A percentile compares a stretch with the other conserved stretches of the same genome.
Conservation (phyloP, 129 eudicot species). For the Arctium lappa region DNA sequence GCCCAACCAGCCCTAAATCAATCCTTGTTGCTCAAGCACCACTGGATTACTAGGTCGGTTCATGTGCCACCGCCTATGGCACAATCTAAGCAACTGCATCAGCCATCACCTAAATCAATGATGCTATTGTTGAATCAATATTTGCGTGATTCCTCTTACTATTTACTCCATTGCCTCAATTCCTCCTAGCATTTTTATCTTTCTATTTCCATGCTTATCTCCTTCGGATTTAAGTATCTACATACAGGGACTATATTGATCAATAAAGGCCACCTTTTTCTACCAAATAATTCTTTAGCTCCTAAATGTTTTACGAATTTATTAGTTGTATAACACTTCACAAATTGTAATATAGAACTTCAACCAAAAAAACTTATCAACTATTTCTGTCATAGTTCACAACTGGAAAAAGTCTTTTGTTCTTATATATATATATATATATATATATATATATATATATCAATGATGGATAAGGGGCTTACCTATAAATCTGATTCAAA, state of each 20-base stretch:
- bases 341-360: background rate
- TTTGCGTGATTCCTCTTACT: background rate
- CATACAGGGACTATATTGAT: background rate
- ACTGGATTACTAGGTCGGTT: too few species aligned
- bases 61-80: background rate
- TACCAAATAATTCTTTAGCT: background rate
- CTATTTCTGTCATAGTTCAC: background rate
- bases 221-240: background rate
- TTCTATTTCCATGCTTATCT: background rate
- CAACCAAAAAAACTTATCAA: background rate
- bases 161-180: background rate
- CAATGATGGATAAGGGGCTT: conserved; percentile 14
- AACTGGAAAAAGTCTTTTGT: background rate
- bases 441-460: background rate
- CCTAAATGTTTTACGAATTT: background rate
- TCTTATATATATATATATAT: background rate
- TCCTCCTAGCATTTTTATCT: background rate
- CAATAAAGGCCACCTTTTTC: background rate
- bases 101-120: background rate
- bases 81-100: background rate
- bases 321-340: background rate
- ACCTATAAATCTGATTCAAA: conserved; percentile 24
- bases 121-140: background rate
- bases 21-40: too few species aligned
- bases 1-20: too few species aligned